Evolutionary conservation across 441 rosid species (phyloP).

Genomic region (Populus trichocarpa): DNA sequence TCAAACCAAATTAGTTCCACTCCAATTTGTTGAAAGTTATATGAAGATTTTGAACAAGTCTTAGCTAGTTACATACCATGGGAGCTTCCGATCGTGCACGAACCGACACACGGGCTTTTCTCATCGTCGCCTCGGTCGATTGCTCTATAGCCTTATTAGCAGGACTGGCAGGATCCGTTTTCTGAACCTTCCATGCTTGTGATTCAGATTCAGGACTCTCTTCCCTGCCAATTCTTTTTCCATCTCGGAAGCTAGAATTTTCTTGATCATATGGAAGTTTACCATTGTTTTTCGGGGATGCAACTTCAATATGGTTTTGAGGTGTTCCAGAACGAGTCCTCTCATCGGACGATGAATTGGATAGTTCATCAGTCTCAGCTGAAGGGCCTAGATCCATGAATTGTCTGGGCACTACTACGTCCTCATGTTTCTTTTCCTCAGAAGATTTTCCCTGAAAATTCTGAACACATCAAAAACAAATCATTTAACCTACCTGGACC

Average conservation of each 20-base stretch:
- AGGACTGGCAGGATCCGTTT: constrained; percentile 18
- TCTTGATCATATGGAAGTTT: constrained; percentile 31
- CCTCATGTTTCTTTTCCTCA: constrained; percentile 37
- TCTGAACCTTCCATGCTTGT: constrained; percentile 49
- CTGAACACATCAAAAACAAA: constrained; percentile 8
- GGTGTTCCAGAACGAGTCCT: constrained; percentile 48
- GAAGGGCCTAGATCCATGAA: constrained; percentile 60
- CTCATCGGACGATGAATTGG: constrained; percentile 52
- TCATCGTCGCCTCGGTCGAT: constrained; percentile 80
- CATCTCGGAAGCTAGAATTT: constrained; percentile 31
- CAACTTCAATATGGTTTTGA: constrained; percentile 21
- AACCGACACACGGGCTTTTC: constrained; percentile 96
- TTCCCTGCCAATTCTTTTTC: constrained; percentile 45
- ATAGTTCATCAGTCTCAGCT: constrained; percentile 39
- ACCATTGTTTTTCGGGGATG: constrained; percentile 21
- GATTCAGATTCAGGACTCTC: constrained; percentile 58
- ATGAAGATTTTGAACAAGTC: neutral
- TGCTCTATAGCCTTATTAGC: constrained; percentile 42
- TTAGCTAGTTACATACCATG: constrained; percentile 46
- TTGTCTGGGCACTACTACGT: constrained; percentile 47
- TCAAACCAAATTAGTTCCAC: neutral
- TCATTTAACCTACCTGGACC: neutral
- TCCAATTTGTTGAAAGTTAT: neutral
- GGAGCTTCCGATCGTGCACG: constrained; percentile 97
- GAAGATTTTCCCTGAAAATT: constrained; percentile 29